These are phyloP conservation scores for Cochlearia excelsa DNA, from an alignment of 345 rosid species.

Conservation along the genomic window DNA sequence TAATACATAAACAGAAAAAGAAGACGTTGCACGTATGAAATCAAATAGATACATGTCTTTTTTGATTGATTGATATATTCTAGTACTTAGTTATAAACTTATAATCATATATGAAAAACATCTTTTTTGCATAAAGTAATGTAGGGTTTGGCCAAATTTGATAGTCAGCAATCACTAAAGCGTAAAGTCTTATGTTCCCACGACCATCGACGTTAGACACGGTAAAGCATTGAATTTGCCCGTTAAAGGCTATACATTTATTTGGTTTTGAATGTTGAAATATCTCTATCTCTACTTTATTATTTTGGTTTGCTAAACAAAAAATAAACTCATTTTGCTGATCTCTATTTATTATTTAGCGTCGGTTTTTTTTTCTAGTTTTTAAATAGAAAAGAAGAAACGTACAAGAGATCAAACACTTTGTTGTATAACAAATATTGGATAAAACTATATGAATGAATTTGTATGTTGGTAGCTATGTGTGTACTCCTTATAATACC, in stretches of 20 bases:
- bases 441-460: too few relatives aligned
- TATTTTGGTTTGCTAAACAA: not conserved
- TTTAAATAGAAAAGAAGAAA: too few relatives aligned
- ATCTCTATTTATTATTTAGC: too few relatives aligned
- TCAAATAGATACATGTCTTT: not conserved
- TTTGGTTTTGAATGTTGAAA: slow-evolving; percentile 8
- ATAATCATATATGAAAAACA: not conserved
- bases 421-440: too few relatives aligned
- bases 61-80: slow-evolving; percentile 6
- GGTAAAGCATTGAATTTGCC: slow-evolving; percentile 18
- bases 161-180: slow-evolving; percentile 16
- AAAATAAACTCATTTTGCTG: not conserved
- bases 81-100: not conserved
- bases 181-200: slow-evolving; percentile 24
- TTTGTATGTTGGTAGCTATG: too few relatives aligned
- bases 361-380: too few relatives aligned
- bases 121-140: not conserved
- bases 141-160: slow-evolving; percentile 11
- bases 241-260: slow-evolving; percentile 18
- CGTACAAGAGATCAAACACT: too few relatives aligned
- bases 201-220: slow-evolving; percentile 9
- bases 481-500: too few relatives aligned
- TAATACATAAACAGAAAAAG: not conserved
- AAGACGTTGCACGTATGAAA: not conserved
- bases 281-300: not conserved